Percentiles rank a stretch among this genome's conserved stretches.
Conservation (phyloP, 2,329 filamentous ascomycete genomes). For the Apiospora rasikravindrae region DNA sequence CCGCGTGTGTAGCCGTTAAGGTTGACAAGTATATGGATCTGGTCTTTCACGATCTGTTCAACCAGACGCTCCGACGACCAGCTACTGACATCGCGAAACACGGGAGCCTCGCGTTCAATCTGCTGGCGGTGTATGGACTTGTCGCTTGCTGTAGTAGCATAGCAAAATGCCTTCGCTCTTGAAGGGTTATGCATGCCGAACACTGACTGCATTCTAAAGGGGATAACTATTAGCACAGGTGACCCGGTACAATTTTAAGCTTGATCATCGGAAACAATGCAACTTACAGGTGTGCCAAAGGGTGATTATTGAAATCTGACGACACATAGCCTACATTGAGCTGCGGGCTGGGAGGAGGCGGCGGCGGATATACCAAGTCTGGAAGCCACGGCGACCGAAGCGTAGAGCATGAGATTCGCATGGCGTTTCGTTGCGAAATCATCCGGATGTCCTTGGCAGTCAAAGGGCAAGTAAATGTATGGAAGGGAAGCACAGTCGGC, state of each 20-base stretch:
- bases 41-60: conserved; percentile 83
- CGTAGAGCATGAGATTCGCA: conserved; percentile 91
- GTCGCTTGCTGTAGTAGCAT: conserved; percentile 92
- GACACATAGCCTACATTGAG: conserved; percentile 96
- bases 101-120: conserved; percentile 89
- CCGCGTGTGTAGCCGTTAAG: conserved; percentile 98
- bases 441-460: conserved; percentile 89
- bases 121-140: conserved; percentile 87
- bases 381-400: conserved; percentile 88
- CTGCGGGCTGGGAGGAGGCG: conserved; percentile 77
- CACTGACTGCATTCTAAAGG: conserved; percentile 85
- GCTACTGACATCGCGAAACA: conserved; percentile 85
- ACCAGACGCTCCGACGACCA: conserved; percentile 88
- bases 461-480: conserved; percentile 95
- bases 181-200: conserved; percentile 84
- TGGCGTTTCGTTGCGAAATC: conserved; percentile 93
- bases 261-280: neutral
- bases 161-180: conserved; percentile 86
- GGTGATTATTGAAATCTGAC: conserved; percentile 99
- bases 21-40: conserved; percentile 94
- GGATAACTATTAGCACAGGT: neutral
- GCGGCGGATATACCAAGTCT: conserved; percentile 79
- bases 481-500: conserved; percentile 93
- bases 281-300: conserved; percentile 81
- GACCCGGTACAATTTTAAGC: neutral